Conservation (phyloP, 805 yeast genomes). For the Myxozyma vanderwaltii region DNA sequence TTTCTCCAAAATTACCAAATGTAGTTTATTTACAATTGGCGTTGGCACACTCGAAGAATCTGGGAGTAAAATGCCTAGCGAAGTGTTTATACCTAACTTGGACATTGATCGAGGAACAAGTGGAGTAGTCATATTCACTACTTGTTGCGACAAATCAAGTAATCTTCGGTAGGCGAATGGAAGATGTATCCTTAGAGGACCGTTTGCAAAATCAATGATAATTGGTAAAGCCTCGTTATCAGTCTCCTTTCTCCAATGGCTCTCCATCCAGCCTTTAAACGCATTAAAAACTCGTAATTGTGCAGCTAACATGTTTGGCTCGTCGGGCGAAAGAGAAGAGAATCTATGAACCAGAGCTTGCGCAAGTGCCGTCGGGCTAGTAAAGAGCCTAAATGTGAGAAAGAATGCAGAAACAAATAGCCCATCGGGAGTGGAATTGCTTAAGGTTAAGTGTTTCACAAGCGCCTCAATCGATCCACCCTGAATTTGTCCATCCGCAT, state of each 20-base stretch:
- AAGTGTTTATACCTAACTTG: constrained; percentile 24
- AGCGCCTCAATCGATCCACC: constrained; percentile 84
- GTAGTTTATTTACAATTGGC: constrained; percentile 28
- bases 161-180: constrained; percentile 25
- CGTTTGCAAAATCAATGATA: constrained; percentile 29
- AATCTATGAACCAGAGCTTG: constrained; percentile 64
- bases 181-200: constrained; percentile 12
- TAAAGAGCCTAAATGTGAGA: constrained; percentile 73
- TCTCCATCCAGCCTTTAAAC: constrained; percentile 83
- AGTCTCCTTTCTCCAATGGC: constrained; percentile 61
- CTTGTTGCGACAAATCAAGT: constrained; percentile 21
- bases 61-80: constrained; percentile 28
- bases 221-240: constrained; percentile 33
- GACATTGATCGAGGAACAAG: constrained; percentile 33
- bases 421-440: constrained; percentile 57
- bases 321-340: constrained; percentile 41
- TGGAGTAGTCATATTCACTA: constrained; percentile 12
- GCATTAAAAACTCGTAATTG: constrained; percentile 55
- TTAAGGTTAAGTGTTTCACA: constrained; percentile 78
- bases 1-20: constrained; percentile 16
- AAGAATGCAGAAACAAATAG: constrained; percentile 68
- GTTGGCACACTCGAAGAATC: constrained; percentile 33
- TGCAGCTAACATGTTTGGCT: constrained; percentile 22
- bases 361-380: constrained; percentile 65
- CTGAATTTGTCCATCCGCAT: constrained; percentile 67